Evolutionary conservation across 176 grass and related monocot species (phyloP), one percentile per base, ranked within the genome.

Genomic region (Aegilops tauschii): DNA sequence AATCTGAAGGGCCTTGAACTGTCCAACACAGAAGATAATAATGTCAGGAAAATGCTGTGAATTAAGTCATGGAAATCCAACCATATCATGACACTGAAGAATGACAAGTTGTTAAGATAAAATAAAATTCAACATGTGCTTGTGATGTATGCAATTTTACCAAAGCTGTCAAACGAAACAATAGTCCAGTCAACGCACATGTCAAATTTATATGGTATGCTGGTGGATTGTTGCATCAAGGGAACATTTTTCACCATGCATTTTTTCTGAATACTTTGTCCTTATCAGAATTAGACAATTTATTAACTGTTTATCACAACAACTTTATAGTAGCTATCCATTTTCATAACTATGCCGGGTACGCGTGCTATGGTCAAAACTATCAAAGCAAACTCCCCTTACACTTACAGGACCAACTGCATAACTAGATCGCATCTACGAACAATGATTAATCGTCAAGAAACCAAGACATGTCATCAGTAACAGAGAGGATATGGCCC

Each of bases 1-100:
- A 77, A 80, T 91, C 44, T 66, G 47, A 32, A 62, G 18, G 21
- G 5, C 45, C 79, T 56, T 83, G 65, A 87, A 82, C 83, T 88
- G 86, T 85, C 35, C 52, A 52, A 65, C 4, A 71, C 35, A 82
- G 6, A 65, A 85, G 65, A 85, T 65, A 25, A 45, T 29, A 71
- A 73, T 86, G 80, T 83, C 56, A 87, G 29, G 21, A 73, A 65
- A 62, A 78, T 78, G 18, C 42, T 5, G 2, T 25, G 45, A 74
- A 17, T 14, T 12, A 78, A 68, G 28, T 47, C 13, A 20, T 2
- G 42, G n/a, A 84, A 73, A 73, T 16, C 9, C 10, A 30, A 52
- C 14, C 12, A 82, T 82, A 72, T 52, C 40, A 82, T 44, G 79
- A n/a, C 65, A 65, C 2, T 83, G 17, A 54, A 82, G 25, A 78